These are phyloP conservation scores for Xylariales sp. DNA, from an alignment of 2,329 filamentous ascomycete genomes.

Conservation along the genomic window DNA sequence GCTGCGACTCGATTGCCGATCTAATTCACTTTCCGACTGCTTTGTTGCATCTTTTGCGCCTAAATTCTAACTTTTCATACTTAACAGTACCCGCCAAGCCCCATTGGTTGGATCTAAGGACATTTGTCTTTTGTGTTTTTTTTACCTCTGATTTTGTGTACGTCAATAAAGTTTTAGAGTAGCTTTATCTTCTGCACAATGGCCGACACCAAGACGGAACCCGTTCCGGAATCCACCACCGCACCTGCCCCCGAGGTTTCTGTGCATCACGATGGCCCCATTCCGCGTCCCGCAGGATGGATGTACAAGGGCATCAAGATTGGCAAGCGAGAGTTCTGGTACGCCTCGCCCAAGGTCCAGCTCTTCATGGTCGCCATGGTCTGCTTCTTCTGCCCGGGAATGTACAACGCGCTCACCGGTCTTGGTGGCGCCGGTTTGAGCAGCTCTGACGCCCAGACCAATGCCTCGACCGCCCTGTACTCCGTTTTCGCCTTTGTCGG, in stretches of 20 bases:
- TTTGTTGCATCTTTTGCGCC: no score
- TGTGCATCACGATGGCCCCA: no score
- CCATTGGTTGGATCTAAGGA: no score
- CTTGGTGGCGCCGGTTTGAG: slow-evolving; percentile 61
- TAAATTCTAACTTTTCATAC: no score
- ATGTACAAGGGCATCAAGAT: slow-evolving; percentile 62
- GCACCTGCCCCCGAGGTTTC: slow-evolving; percentile 4
- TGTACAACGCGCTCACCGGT: slow-evolving; percentile 66
- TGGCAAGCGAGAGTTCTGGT: slow-evolving; percentile 55
- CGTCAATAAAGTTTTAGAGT: no score
- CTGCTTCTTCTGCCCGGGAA: slow-evolving; percentile 68
- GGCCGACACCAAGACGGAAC: slow-evolving; percentile 5
- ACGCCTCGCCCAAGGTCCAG: slow-evolving; percentile 69
- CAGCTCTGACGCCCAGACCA: slow-evolving; percentile 52
- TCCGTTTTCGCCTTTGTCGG: slow-evolving; percentile 54
- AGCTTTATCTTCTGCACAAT: no score
- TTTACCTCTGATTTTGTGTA: no score
- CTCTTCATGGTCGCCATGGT: slow-evolving; percentile 67
- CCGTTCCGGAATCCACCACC: not conserved
- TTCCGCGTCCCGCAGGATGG: slow-evolving; percentile 50
- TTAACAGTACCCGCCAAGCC: no score
- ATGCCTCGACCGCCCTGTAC: slow-evolving; percentile 49
- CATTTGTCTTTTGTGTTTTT: no score
- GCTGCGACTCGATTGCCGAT: no score
- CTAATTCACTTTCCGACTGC: no score